Evolutionary conservation across 495 filamentous ascomycete species (phyloP), one percentile per base, ranked within the genome.

Genomic region (Xylaria flabelliformis): DNA sequence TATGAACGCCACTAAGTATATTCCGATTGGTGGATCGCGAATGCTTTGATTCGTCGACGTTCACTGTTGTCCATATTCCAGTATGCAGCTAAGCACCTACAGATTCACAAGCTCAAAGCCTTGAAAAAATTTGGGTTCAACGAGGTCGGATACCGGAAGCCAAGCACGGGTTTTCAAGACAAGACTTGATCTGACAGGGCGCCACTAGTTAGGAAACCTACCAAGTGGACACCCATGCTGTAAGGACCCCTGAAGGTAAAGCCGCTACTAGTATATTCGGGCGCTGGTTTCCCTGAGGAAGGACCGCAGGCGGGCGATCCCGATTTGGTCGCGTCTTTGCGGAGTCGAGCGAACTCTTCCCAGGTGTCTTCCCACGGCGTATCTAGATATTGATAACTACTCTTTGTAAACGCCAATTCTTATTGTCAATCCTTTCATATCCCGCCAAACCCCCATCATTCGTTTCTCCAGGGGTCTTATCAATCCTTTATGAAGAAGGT

Each of bases 301-400:
- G 39, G 26, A 44, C 39, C 48, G 46, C 24, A 64, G 46, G 46
- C 76, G 74, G 74, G 41, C 69, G 50, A 64, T 65, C 63, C 74
- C 74, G 70, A 61, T 56, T 46, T 24, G 4, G 50, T 58, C 46
- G 51, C 66, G 8, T 46, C n/a, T 41, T 41, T 65, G 44, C 74
- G 72, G 75, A 71, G 55, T 48, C 53, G 58, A 72, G 71, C 73
- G 74, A 75, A 46, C 29, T 34, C 64, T 3, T 67, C 21, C 32
- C 10, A 6, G 34, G 44, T 36, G 56, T 67, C 29, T 36, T 42
- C 50, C 32, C 17, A 41, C 4, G 29, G n/a, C 48, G 26, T 29
- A 34, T n/a, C 7, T 44, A 5, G 32, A 56, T 9, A 29, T 56
- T 21, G 5, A 41, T 9, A n/a, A n/a, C n/a, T n/a, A 24, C 21